These are phyloP conservation scores for Paratrimastix pyriformis DNA, from an alignment of 78 protist species.

Conservation along the genomic window DNA sequence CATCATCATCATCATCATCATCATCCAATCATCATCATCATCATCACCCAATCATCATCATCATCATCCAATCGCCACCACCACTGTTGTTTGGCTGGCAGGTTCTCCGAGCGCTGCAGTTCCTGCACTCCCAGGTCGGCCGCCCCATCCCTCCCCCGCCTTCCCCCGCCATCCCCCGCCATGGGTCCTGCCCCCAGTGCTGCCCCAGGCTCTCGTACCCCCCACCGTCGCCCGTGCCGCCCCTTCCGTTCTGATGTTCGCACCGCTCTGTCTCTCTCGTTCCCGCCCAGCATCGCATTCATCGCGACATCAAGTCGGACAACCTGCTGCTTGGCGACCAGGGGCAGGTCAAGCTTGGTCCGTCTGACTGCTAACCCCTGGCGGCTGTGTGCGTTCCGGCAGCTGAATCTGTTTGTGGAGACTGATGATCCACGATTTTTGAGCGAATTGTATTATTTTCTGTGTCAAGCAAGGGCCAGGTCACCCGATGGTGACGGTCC, in stretches of 20 bases:
- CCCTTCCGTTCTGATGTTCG: not conserved
- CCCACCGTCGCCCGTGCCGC: not conserved
- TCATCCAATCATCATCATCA: not conserved
- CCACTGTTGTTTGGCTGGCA: conserved; percentile 38
- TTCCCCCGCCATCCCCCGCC: too few relatives aligned
- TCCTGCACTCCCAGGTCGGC: conserved; percentile 41
- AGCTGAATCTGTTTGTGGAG: too few relatives aligned
- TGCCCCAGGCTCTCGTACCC: not conserved
- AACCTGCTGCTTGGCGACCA: conserved; percentile 63
- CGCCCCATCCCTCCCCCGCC: not conserved
- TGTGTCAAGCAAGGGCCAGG: too few relatives aligned
- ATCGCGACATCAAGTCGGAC: conserved; percentile 83
- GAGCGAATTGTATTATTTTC: too few relatives aligned
- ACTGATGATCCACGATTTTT: too few relatives aligned
- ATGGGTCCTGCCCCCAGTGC: too few relatives aligned
- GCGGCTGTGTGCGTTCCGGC: too few relatives aligned
- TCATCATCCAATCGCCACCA: conserved; percentile 36
- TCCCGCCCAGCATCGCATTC: conserved; percentile 59
- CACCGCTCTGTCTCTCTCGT: not conserved
- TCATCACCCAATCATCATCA: not conserved
- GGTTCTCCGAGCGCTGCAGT: conserved; percentile 51
- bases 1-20: not conserved
- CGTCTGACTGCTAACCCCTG: too few relatives aligned
- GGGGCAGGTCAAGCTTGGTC: conserved; percentile 71
- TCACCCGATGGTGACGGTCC: too few relatives aligned